Evolutionary conservation across 2,329 filamentous ascomycete genomes (phyloP), one percentile per base, ranked within the genome.

Genomic region (Dactylellina parvicollis): DNA sequence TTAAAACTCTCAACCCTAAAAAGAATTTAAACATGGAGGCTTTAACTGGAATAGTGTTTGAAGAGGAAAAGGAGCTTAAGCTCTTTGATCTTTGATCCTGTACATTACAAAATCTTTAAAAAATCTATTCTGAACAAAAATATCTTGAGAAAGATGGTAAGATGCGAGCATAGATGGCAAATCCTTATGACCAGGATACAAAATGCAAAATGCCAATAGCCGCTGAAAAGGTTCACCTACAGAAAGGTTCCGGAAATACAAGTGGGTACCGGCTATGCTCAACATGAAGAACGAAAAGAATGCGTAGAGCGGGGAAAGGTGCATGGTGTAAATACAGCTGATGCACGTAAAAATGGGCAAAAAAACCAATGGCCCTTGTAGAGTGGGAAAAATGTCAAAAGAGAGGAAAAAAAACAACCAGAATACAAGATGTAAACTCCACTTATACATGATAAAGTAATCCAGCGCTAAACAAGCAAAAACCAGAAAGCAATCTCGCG

Each of bases 381-480:
- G 24, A 46, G 22, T 12, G 22, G 44, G 22, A 28, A 12, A 30
- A 18, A 30, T 50, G n/a, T 40, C 36, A 5, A 49, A n/a, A 22
- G 44, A 20, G 24, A 18, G 36, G n/a, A 36, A 5, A 54, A 4
- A 12, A 16, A 50, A 18, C 28, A 62, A 50, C 44, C 44, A 44
- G 26, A 46, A 54, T 46, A 46, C 49, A 52, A 65, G 49, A 65
- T 65, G 46, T 42, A 40, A 57, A 66, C 61, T 57, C 50, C 40
- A 20, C 40, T 57, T 50, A 66, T 66, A 66, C 61, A 66, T 66
- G 61, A 50, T 2, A 24, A 24, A 54, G 12, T 14, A 38, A 28
- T 14, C 34, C 60, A 38, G 50, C 61, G 61, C 61, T 66, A 66
- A 65, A 49, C 30, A 40, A 26, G 36, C 49, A 55, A 55, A 46